Base-by-base conservation (phyloP, 73 alveolate species). In the Paramecium biaurelia region DNA sequence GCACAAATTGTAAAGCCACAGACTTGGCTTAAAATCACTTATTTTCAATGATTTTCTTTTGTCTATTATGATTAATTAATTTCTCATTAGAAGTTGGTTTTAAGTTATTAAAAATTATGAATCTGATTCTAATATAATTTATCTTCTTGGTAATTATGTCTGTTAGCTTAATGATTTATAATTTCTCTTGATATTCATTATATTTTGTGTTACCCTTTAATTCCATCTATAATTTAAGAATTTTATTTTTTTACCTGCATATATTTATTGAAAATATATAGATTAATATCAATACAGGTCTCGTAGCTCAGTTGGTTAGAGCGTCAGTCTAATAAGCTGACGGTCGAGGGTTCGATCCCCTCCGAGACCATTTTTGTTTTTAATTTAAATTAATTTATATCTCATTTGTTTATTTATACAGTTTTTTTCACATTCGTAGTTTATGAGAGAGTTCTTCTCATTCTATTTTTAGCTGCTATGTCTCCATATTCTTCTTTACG, bases 241-340 rank as follows among this genome's bases (percentile, higher is more conserved):
- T 2, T 53, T 53, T 53, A 53, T 34, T 34, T 34, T 34, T 12
- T 72, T 32, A 14, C 49, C 84, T 72, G 35, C 56, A 72, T 72
- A 72, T 72, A 35, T 72, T 72, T 72, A 72, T 72, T 35, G n/a
- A 72, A 72, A 35, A n/a, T 35, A 9, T 4, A 28, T 5, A 72
- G 15, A 9, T n/a, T 9, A 14, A 12, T 28, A 7, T 32, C 86
- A 72, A n/a, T 18, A 72, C 56, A 57, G 93, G 86, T 85, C 93
- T 67, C 93, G 85, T 85, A 85, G 93, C 93, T 85, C 93, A 85
- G 93, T 85, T 85, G 93, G 93, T 85, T 85, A 85, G 93, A 85
- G 93, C 93, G 53, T 85, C 93, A 85, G 93, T 85, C 93, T 85
- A 85, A 85, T 85, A 85, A 85, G 85, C 93, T 85, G 93, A 85